A percentile compares a stretch with the other conserved stretches of the same genome.
phyloP scores from a whole-genome alignment of 208 protist species.

The Sergeia podlipaevii region DNA sequence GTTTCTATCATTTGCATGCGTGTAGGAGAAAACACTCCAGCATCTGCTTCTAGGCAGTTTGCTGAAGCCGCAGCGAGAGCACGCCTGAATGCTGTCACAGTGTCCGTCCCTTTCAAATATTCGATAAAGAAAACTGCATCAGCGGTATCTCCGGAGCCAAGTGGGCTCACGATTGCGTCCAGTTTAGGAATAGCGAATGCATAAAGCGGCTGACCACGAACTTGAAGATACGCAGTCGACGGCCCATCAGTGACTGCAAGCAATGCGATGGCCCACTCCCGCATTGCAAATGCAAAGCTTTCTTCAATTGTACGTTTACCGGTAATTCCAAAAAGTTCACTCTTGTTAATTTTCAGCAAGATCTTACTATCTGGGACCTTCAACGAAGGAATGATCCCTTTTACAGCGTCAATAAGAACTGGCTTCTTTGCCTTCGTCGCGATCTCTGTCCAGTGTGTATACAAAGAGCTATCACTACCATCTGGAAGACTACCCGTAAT shows the following conservation, averaged over 20 bases:
- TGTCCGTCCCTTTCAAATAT: conserved; percentile 9
- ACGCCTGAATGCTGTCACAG: conserved; percentile 21
- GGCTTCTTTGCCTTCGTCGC: conserved; percentile 18
- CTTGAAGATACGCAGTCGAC: conserved; percentile 16
- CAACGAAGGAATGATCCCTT: conserved; percentile 22
- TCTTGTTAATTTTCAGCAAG: conserved; percentile 32
- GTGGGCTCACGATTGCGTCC: conserved; percentile 24
- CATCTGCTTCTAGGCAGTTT: conserved; percentile 33
- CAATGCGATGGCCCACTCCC: conserved; percentile 18
- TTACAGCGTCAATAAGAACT: conserved; percentile 31
- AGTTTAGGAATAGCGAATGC: conserved; percentile 15
- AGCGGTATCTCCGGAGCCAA: conserved; percentile 30
- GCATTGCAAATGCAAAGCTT: conserved; percentile 23
- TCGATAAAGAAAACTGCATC: conserved; percentile 30
- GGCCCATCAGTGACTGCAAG: conserved; percentile 31
- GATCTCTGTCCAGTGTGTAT: conserved; percentile 25
- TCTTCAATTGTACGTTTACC: conserved; percentile 9
- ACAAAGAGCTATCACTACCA: conserved; percentile 15
- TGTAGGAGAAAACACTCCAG: conserved; percentile 12
- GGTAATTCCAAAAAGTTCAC: conserved; percentile 22
- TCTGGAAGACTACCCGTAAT: conserved; percentile 36
- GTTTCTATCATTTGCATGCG: no score
- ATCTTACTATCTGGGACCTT: conserved; percentile 15
- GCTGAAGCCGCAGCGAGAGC: conserved; percentile 26
- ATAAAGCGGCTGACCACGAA: conserved; percentile 2